A percentile compares a stretch with the other conserved stretches of the same genome.
Evolutionary conservation across 768 basidiomycete genomes (phyloP).

Genomic region (Macrolepiota dolichaula): DNA sequence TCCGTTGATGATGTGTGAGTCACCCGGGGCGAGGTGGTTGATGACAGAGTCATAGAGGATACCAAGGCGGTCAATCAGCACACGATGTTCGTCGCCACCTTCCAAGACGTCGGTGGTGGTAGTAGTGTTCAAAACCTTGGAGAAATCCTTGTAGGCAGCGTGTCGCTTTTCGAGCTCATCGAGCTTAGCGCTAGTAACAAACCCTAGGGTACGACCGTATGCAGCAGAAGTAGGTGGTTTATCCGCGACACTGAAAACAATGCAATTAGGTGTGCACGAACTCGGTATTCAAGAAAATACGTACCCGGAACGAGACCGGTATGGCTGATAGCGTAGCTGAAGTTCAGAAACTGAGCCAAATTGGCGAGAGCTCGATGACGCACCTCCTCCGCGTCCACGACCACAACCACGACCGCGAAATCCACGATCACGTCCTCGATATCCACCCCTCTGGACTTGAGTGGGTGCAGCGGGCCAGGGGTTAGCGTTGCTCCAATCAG

Average conservation of each 20-base stretch:
- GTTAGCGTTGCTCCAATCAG: neutral
- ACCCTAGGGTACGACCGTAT: slow-evolving; percentile 25
- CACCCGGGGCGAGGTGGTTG: slow-evolving; percentile 1
- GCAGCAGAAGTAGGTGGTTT: slow-evolving; percentile 8
- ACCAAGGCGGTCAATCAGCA: neutral
- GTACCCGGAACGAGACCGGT: slow-evolving; percentile 6
- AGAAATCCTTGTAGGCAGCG: slow-evolving; percentile 29
- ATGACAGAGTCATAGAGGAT: neutral
- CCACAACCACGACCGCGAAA: neutral
- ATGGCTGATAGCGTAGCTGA: slow-evolving; percentile 6
- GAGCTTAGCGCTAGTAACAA: slow-evolving; percentile 41
- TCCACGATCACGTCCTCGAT: neutral
- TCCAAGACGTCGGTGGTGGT: neutral
- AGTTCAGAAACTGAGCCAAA: neutral
- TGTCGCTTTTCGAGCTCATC: slow-evolving; percentile 40
- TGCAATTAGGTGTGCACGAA: neutral
- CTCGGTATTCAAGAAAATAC: neutral
- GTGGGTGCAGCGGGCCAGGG: neutral
- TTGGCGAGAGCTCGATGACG: neutral
- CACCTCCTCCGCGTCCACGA: slow-evolving; percentile 1
- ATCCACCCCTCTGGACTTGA: neutral
- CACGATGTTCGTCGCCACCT: neutral
- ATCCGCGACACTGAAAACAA: slow-evolving; percentile 1
- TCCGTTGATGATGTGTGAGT: slow-evolving; percentile 15
- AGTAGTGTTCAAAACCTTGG: slow-evolving; percentile 26